Evolutionary conservation across 2,329 filamentous ascomycete species (phyloP).

Genomic region (Rhinocladiella mackenziei): DNA sequence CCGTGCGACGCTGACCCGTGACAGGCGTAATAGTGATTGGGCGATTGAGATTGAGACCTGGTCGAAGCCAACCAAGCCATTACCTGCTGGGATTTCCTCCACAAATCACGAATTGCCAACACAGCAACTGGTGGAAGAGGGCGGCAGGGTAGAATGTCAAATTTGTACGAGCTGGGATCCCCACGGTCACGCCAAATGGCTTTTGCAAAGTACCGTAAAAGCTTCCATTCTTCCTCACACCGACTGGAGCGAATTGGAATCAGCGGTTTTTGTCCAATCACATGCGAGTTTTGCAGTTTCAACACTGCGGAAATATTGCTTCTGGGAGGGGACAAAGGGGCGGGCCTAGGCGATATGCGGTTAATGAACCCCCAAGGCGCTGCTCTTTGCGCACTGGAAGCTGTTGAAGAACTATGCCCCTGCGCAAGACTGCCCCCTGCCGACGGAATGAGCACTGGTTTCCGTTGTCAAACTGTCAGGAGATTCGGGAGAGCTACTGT

Average conservation of each 20-base stretch:
- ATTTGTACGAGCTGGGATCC: conserved; percentile 11
- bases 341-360: conserved; percentile 2
- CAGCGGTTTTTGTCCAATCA: no score
- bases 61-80: conserved; percentile 5
- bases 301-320: no score
- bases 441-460: conserved; percentile 5
- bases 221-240: neutral
- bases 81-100: conserved; percentile 14
- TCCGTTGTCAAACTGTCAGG: conserved; percentile 8
- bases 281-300: no score
- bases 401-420: neutral
- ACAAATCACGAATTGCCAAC: conserved; percentile 26
- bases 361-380: no score
- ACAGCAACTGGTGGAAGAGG: conserved; percentile 18
- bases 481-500: neutral
- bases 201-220: neutral
- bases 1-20: conserved; percentile 15
- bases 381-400: neutral
- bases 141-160: conserved; percentile 9
- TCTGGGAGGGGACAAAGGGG: no score
- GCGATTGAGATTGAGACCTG: conserved; percentile 7
- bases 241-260: neutral
- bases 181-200: conserved; percentile 1
- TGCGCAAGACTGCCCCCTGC: conserved; percentile 5
- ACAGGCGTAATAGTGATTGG: conserved; percentile 14